Percentiles rank a stretch among this genome's conserved stretches.
Evolutionary conservation across 164 flowering plant genomes (phyloP).

Genomic region (Vitis rotundifolia): DNA sequence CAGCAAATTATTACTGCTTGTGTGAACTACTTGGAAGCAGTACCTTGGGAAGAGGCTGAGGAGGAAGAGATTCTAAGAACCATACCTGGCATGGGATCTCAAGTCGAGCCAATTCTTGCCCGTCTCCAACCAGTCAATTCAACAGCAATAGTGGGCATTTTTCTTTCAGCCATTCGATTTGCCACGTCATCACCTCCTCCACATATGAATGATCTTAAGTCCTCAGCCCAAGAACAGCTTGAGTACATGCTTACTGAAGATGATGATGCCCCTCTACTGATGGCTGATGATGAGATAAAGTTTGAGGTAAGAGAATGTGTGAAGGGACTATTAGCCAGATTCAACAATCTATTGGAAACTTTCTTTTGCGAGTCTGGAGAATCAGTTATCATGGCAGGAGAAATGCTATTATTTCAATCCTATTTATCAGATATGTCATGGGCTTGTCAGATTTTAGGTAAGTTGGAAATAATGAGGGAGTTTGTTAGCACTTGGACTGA

Average conservation of each 20-base stretch:
- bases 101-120: slow-evolving; percentile 71
- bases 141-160: slow-evolving; percentile 45
- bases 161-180: slow-evolving; percentile 68
- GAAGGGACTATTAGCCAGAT: slow-evolving; percentile 42
- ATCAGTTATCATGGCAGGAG: slow-evolving; percentile 16
- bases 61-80: slow-evolving; percentile 84
- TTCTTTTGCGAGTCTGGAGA: slow-evolving; percentile 29
- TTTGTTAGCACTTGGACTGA: slow-evolving; percentile 70
- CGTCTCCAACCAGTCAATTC: slow-evolving; percentile 83
- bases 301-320: slow-evolving; percentile 51
- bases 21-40: slow-evolving; percentile 84
- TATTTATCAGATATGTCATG: slow-evolving; percentile 70
- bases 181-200: slow-evolving; percentile 82
- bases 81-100: slow-evolving; percentile 67
- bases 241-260: slow-evolving; percentile 97
- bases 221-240: slow-evolving; percentile 87
- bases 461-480: slow-evolving; percentile 73
- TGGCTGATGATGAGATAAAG: slow-evolving; percentile 60
- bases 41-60: slow-evolving; percentile 99
- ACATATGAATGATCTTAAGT: slow-evolving; percentile 55
- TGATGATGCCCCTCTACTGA: slow-evolving; percentile 80
- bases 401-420: slow-evolving; percentile 32
- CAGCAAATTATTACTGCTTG: slow-evolving; percentile 54
- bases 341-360: slow-evolving; percentile 42
- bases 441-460: slow-evolving; percentile 70